Base-by-base conservation (phyloP, 2,329 filamentous ascomycete genomes). In the Trichoderma simmonsii region DNA sequence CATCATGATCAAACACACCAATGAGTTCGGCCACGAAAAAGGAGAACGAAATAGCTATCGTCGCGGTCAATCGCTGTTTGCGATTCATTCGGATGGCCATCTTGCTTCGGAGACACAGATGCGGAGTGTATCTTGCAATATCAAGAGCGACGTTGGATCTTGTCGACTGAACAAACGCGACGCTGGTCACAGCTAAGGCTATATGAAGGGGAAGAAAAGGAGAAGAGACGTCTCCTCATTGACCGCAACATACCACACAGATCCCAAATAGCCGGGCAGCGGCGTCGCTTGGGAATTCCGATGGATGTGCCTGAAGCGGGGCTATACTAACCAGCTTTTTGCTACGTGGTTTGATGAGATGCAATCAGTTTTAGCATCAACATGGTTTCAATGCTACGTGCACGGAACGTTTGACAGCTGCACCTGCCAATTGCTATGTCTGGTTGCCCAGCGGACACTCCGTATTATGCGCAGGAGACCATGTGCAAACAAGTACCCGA, bases 1-100 rank as follows among this genome's bases (percentile, higher is more conserved):
- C 14, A 48, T 54, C 67, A n/a, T 56, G 9, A 8, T 14, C 15
- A 48, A 71, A 72, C 48, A 24, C 68, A 87, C 87, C 83, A 32
- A 80, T 77, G 6, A 89, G 81, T 74, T 89, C 87, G 9, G 84
- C 83, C 18, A 86, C 70, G 72, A 89, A 89, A 73, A 88, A 89
- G 0, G 78, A 76, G 51, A 84, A 82, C 0, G 85, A 87, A 54
- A 89, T 86, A 71, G 73, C 79, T 62, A 89, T 87, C 0, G 85
- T 85, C 6, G 80, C 79, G 51, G 82, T 80, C 5, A 89, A 79
- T 72, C 84, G 85, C 70, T 85, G 82, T 77, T 85, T 87, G 39
- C 75, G 76, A 21, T 75, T 77, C 51, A 80, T 43, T 39, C 72
- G 76, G 66, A 77, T 72, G 7, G 34, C 56, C 34, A 48, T 36